These are phyloP conservation scores for Seiridium unicorne DNA, from an alignment of 2,329 filamentous ascomycete genomes.

Conservation along the genomic window DNA sequence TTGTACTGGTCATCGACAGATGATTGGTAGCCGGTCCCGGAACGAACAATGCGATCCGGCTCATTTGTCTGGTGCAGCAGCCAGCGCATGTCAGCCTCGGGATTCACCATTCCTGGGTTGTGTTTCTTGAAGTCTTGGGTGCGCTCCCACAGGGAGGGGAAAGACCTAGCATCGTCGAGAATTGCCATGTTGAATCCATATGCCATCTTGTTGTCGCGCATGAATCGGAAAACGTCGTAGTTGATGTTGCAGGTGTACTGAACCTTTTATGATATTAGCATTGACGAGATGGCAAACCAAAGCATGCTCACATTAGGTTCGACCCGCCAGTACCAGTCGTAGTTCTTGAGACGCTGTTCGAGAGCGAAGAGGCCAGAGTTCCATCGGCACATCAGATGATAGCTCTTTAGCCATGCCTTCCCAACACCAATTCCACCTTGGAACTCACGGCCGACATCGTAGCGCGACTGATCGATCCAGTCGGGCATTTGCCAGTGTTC, in stretches of 20 bases:
- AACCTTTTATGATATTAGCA: constrained; percentile 34
- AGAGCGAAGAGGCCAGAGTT: constrained; percentile 81
- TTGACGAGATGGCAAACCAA: neutral
- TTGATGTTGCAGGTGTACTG: constrained; percentile 62
- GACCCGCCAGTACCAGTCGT: constrained; percentile 61
- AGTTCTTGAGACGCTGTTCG: constrained; percentile 65
- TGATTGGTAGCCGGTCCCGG: neutral
- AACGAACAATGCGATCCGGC: constrained; percentile 10
- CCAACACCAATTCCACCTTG: constrained; percentile 64
- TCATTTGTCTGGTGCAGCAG: constrained; percentile 33
- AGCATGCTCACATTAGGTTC: constrained; percentile 54
- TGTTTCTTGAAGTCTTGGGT: constrained; percentile 44
- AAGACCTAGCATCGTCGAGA: constrained; percentile 41
- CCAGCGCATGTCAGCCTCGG: constrained; percentile 49
- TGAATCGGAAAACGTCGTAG: constrained; percentile 84
- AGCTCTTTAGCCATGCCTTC: constrained; percentile 63
- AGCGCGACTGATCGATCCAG: constrained; percentile 69
- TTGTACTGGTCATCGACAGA: constrained; percentile 37
- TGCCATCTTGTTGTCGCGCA: constrained; percentile 79
- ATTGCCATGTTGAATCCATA: constrained; percentile 64
- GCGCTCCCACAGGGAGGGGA: constrained; percentile 42
- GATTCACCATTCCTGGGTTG: constrained; percentile 41
- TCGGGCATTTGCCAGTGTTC: constrained; percentile 74
- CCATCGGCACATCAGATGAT: constrained; percentile 80
- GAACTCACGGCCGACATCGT: constrained; percentile 60